Conservation (phyloP, 2,329 filamentous ascomycete species). For the Fusarium protoensiforme region DNA sequence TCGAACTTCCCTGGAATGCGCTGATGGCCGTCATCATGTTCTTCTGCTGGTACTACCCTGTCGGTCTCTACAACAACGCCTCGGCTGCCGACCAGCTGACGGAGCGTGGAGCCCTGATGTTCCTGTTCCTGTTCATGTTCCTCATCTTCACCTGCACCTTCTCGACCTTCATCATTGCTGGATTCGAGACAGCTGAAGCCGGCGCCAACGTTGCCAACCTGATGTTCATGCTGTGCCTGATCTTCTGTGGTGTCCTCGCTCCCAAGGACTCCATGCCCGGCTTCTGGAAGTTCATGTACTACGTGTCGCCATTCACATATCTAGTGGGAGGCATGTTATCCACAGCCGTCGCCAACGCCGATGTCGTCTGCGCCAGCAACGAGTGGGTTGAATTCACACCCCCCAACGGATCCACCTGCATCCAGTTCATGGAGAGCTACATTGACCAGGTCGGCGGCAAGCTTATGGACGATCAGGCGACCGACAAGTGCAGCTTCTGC, state of each 20-base stretch:
- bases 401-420: conserved; percentile 66
- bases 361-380: conserved; percentile 73
- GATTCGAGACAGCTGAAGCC: conserved; percentile 72
- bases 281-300: conserved; percentile 65
- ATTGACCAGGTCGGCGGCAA: conserved; percentile 62
- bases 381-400: conserved; percentile 77
- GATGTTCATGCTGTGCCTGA: conserved; percentile 70
- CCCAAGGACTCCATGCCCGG: conserved; percentile 64
- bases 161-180: conserved; percentile 78
- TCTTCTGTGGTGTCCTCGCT: conserved; percentile 45
- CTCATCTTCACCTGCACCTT: conserved; percentile 86
- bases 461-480: conserved; percentile 61
- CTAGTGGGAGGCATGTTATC: conserved; percentile 79
- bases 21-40: conserved; percentile 81
- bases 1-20: conserved; percentile 87
- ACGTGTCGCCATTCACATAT: conserved; percentile 85
- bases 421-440: conserved; percentile 66
- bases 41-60: conserved; percentile 87
- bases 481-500: conserved; percentile 68
- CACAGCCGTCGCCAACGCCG: conserved; percentile 74
- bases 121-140: conserved; percentile 80
- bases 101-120: conserved; percentile 82
- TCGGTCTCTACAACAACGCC: conserved; percentile 80
- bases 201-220: conserved; percentile 75
- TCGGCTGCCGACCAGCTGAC: conserved; percentile 67